Evolutionary conservation across 306 rosid species (phyloP).

Genomic region (Luffa aegyptiaca): DNA sequence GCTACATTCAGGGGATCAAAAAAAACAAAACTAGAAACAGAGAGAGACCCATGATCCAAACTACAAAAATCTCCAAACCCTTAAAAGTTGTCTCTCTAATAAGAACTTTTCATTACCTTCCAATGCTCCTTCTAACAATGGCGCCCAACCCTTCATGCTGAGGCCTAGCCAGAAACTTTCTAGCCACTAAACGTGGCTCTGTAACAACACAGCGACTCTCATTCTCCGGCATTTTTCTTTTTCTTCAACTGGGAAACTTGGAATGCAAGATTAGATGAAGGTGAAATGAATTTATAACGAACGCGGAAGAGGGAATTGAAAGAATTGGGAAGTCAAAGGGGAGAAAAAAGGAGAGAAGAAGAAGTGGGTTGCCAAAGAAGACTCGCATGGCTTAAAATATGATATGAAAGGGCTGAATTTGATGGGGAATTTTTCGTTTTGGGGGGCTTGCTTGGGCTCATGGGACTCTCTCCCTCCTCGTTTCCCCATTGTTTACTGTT

Average conservation of each 20-base stretch:
- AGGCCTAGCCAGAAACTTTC: constrained; percentile 82
- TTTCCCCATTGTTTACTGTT: neutral
- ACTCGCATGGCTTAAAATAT: neutral
- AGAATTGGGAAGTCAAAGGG: neutral
- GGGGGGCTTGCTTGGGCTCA: neutral
- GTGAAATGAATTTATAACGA: neutral
- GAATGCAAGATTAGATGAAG: neutral
- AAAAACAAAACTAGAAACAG: neutral
- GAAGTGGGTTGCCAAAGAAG: constrained; percentile 8
- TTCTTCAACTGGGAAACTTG: neutral
- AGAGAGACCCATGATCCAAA: neutral
- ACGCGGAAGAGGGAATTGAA: neutral
- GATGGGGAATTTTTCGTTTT: neutral
- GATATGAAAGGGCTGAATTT: constrained; percentile 6
- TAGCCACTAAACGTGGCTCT: constrained; percentile 56
- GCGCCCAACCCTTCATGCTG: constrained; percentile 93
- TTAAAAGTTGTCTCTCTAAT: neutral
- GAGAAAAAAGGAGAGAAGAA: neutral
- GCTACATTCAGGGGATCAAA: neutral
- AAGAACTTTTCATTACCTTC: constrained; percentile 34
- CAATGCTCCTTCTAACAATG: constrained; percentile 93
- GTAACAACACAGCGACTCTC: constrained; percentile 14
- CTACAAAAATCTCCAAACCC: neutral
- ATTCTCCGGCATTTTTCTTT: constrained; percentile 30
- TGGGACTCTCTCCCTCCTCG: neutral